phyloP scores from a whole-genome alignment of 148 eudicot species.

The Rheum nobile region DNA sequence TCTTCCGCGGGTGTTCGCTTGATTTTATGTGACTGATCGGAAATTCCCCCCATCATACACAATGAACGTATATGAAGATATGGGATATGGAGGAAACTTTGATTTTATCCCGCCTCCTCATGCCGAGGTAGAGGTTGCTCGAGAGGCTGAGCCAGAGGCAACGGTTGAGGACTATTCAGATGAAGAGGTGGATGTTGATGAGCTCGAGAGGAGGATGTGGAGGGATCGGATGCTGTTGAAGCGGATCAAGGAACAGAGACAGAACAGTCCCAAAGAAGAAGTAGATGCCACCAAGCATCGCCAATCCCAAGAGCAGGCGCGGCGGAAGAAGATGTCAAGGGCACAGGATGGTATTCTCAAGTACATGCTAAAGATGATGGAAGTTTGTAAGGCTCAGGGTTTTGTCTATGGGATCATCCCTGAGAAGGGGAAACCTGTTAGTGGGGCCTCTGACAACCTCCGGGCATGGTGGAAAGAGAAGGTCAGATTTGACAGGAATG shows the following conservation, averaged over 20 bases:
- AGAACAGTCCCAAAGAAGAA: background rate
- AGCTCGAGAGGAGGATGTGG: slow-evolving; percentile 58
- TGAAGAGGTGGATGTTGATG: slow-evolving; percentile 53
- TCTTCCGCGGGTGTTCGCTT: background rate
- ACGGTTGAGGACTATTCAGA: slow-evolving; percentile 33
- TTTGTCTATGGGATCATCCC: slow-evolving; percentile 69
- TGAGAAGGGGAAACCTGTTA: slow-evolving; percentile 67
- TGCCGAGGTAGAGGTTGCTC: background rate
- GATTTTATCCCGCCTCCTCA: background rate
- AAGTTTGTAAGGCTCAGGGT: slow-evolving; percentile 66
- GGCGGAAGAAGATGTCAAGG: slow-evolving; percentile 62
- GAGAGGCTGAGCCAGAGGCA: background rate
- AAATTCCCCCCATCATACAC: background rate
- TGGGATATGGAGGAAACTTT: background rate
- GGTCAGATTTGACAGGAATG: slow-evolving; percentile 56
- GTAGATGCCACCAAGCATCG: slow-evolving; percentile 27
- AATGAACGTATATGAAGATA: background rate
- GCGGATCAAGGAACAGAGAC: slow-evolving; percentile 31
- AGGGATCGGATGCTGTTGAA: slow-evolving; percentile 46
- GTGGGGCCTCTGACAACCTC: slow-evolving; percentile 61
- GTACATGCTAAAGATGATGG: slow-evolving; percentile 73
- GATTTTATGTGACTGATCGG: background rate
- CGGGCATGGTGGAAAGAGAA: slow-evolving; percentile 78
- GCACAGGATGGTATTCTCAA: slow-evolving; percentile 65
- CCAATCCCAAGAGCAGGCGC: slow-evolving; percentile 45